Conservation (phyloP, 129 eudicot species). For the Helianthus tuberosus region DNA sequence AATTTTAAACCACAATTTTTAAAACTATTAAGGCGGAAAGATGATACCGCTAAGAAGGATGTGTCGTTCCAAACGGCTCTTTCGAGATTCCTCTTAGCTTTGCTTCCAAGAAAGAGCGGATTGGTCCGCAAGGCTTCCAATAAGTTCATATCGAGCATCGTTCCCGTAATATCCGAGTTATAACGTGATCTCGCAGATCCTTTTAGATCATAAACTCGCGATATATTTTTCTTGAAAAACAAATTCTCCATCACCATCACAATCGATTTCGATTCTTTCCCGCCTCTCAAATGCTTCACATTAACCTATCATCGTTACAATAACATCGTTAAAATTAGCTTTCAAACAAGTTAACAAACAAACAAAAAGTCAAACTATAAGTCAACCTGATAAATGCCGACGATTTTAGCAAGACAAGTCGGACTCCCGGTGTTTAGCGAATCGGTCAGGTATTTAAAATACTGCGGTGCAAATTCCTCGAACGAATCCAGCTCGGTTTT, state of each 20-base stretch:
- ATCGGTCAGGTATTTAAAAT: conserved; percentile 74
- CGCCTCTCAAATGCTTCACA: conserved; percentile 65
- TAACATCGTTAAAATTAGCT: not conserved
- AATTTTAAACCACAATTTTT: not conserved
- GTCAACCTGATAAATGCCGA: conserved; percentile 88
- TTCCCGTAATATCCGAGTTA: conserved; percentile 72
- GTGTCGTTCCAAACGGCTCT: conserved; percentile 99
- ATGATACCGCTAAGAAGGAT: conserved; percentile 84
- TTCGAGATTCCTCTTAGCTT: conserved; percentile 81
- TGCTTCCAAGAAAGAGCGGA: conserved; percentile 92
- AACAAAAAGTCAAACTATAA: not conserved
- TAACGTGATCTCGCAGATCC: conserved; percentile 91
- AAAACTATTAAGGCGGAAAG: conserved; percentile 1
- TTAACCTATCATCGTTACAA: conserved; percentile 50
- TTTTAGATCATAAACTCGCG: conserved; percentile 83
- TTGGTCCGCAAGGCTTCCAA: conserved; percentile 78
- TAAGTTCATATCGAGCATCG: conserved; percentile 80
- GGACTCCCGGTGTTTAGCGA: conserved; percentile 83
- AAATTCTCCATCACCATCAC: conserved; percentile 96
- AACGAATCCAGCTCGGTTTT: conserved; percentile 94
- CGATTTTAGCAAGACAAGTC: conserved; percentile 92
- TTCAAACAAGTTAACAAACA: not conserved
- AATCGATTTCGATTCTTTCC: conserved; percentile 87
- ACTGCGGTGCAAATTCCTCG: conserved; percentile 78
- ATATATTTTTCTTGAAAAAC: conserved; percentile 61